Base-by-base conservation (phyloP, 1,139 yeast species). In the Yarrowia galli region DNA sequence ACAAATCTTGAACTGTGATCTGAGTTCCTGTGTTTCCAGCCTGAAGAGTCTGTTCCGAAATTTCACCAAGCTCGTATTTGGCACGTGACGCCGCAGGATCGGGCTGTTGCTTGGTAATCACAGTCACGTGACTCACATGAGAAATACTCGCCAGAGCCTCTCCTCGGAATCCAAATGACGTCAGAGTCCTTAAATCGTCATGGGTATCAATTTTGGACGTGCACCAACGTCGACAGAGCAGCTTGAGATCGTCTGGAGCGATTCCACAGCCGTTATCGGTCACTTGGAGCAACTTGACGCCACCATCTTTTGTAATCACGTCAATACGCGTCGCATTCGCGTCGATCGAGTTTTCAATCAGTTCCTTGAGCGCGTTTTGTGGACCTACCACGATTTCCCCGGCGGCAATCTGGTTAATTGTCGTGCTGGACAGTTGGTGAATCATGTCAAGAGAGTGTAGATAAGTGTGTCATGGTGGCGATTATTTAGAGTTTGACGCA, bases 381-480 rank as follows among this genome's bases (percentile, higher is more conserved):
- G 99, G 99, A 9, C 93, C 96, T 43, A 93, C 85, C 69, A 96
- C 91, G 79, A 96, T 92, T 79, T 96, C 99, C 0, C 99, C 99
- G 0, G 99, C 99, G 0, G 99, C 99, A 36, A 96, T 95, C 70
- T 89, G 85, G 76, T 92, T 93, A 67, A 96, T 91, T 42, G 93
- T 98, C 4, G 84, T 75, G 35, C 79, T 79, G 48, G 88, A 92
- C 15, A 92, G 82, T 66, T 84, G 82, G 73, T 80, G 69, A 61
- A 73, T 72, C 64, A 58, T 58, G 9, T 36, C 10, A 1, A 28
- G 28, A 16, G 15, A 2, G 56, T 5, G 40, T 25, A 12, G 40
- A 9, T 1, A n/a, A 10, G 15, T 12, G 9, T 23, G 15, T 23
- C 23, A 28, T 16, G n/a, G 40, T 36, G 40, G 40, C 40, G 40